A percentile compares a stretch with the other conserved stretches of the same genome.
Conservation (phyloP, 148 eudicot species). For the Euryodendron excelsum region DNA sequence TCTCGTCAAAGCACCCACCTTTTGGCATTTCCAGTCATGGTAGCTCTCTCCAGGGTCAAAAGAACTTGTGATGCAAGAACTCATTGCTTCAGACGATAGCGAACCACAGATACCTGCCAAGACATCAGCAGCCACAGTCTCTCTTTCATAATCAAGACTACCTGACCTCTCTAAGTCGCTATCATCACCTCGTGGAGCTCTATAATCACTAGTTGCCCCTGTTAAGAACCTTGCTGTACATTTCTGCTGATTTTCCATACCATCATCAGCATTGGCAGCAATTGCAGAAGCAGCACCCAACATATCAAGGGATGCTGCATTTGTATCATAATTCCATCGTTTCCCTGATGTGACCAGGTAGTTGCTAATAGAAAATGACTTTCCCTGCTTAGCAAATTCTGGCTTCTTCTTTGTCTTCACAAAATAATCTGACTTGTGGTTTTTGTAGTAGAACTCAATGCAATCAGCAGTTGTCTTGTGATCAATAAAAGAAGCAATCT, state of each 20-base stretch:
- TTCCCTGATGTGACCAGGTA: conserved; percentile 72
- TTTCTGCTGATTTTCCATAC: conserved; percentile 31
- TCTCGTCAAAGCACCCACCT: conserved; percentile 31
- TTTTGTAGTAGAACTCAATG: conserved; percentile 86
- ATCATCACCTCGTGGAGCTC: conserved; percentile 28
- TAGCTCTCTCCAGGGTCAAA: conserved; percentile 62
- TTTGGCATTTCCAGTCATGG: conserved; percentile 44
- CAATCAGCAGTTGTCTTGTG: conserved; percentile 88
- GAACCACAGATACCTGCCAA: conserved; percentile 94
- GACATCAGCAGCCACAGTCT: conserved; percentile 83
- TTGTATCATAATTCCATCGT: conserved; percentile 55
- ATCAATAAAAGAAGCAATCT: conserved; percentile 76
- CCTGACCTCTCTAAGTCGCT: conserved; percentile 40
- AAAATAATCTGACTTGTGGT: conserved; percentile 74
- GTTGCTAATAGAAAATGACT: conserved; percentile 41
- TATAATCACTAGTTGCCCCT: conserved; percentile 27
- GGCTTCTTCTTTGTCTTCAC: conserved; percentile 56
- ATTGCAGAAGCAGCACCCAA: conserved; percentile 76
- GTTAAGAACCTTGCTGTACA: conserved; percentile 25
- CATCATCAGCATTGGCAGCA: conserved; percentile 58
- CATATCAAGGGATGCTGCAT: conserved; percentile 73
- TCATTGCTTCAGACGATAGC: conserved; percentile 80
- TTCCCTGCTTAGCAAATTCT: conserved; percentile 43
- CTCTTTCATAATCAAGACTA: conserved; percentile 58
- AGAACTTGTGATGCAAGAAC: conserved; percentile 84